Evolutionary conservation across 179 eudicot species (phyloP).

Genomic region (Corrigiola litoralis): DNA sequence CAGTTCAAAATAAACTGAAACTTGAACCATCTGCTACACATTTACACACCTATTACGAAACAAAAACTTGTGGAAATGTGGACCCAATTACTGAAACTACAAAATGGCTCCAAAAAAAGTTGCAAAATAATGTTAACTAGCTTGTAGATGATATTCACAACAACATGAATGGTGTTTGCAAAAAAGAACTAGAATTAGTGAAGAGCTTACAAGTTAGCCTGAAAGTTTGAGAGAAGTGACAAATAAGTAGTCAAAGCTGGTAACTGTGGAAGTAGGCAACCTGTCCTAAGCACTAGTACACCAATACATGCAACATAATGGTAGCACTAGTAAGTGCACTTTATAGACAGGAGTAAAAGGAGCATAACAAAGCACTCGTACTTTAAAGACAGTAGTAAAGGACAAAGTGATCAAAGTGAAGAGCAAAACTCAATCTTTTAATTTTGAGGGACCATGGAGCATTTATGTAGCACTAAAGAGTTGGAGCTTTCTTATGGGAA

Average conservation of each 20-base stretch:
- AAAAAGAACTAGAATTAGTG: background rate
- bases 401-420: too few relatives aligned
- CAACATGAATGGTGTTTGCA: background rate
- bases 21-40: background rate
- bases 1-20: background rate
- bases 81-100: constrained; percentile 1
- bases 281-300: background rate
- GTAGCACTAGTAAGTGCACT: too few relatives aligned
- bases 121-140: background rate
- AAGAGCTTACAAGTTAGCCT: constrained; percentile 3
- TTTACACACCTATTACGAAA: background rate
- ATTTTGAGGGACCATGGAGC: background rate
- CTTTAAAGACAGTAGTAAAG: too few relatives aligned
- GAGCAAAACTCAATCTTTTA: background rate
- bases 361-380: too few relatives aligned
- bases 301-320: background rate
- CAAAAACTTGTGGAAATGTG: background rate
- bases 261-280: background rate
- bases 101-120: background rate
- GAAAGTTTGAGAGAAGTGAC: background rate
- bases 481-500: constrained; percentile 20
- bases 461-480: background rate
- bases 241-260: constrained; percentile 2
- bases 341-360: too few relatives aligned
- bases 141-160: background rate